Base-by-base conservation (phyloP, 2,329 filamentous ascomycete genomes). In the Fusarium metavorans region DNA sequence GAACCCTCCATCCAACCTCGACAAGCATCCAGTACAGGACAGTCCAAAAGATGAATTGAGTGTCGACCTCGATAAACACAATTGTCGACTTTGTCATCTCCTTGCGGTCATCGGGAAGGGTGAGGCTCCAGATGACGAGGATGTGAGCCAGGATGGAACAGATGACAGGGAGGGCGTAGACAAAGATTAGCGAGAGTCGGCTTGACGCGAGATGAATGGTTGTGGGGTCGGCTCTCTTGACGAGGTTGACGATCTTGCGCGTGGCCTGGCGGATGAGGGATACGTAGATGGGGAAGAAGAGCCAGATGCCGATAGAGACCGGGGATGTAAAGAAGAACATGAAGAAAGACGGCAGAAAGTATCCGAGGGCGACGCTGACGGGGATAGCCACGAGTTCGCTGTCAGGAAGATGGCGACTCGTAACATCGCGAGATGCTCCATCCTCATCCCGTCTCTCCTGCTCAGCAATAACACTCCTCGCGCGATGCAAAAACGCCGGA, bases 321-420 rank as follows among this genome's bases (percentile, higher is more conserved):
- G 85, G 82, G 0, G 82, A 73, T 58, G 82, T 81, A 57, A 84
- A 72, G n/a, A 82, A 73, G n/a, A 89, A 82, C 84, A 89, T 86
- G 37, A 85, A 68, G 5, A 84, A 43, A 1, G 86, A 85, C 0
- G 88, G 88, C 2, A 87, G 70, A 50, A 87, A 81, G 72, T 83
- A 89, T 37, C 88, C 88, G 11, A 87, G 56, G 0, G 84, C 82
- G 0, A 89, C 85, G 27, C 85, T 86, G 30, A 85, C 73, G 9
- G 88, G 87, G 23, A 90, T 88, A 30, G 90, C 90, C 66, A 91
- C 85, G 68, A 88, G 87, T 79, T 93, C 91, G 3, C 88, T 82
- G 25, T 80, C 81, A 8, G 82, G 81, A 14, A 89, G 79, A 67
- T 85, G 83, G 10, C 86, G 83, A 13, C 56, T 78, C 56, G 45